Base-by-base conservation (phyloP, 495 filamentous ascomycete species). In the Lepidopterella palustris region DNA sequence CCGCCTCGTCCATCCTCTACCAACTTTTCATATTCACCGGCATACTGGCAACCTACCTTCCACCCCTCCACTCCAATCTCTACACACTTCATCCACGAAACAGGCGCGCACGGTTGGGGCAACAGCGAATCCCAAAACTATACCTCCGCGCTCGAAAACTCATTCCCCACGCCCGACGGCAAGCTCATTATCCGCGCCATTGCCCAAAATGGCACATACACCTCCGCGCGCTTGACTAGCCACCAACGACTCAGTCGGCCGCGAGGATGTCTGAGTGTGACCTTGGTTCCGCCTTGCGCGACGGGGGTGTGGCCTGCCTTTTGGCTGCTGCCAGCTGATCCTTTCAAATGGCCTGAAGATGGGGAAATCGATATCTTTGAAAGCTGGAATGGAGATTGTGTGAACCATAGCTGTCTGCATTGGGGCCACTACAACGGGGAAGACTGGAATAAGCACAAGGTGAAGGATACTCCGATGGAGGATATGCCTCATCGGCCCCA, bases 91-190 rank as follows among this genome's bases (percentile, higher is more conserved):
- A 67, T 68, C 28, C 71, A 74, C 32, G 72, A 77, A 48, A 69
- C 71, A n/a, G 76, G 76, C 5, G 68, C 63, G 9, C 69, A 74
- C 57, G 76, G 76, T 18, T 78, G 76, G 76, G 76, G 76, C 6
- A 78, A 78, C 57, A 70, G 71, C 45, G 76, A 78, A 61, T 62
- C 68, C 3, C 70, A 78, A 62, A 75, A 76, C 68, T 78, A 78
- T 62, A 72, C 70, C 11, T 53, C 58, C 23, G 28, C 55, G 18
- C 55, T 66, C 31, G 45, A 49, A 5, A 77, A 77, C 60, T 70
- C 67, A 55, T 78, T 78, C 67, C 67, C 70, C 66, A 74, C 70
- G 4, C 65, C 50, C 6, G 70, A 74, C 55, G 58, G 67, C 42
- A 65, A 71, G 42, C 72, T 78, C 3, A 66, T 78, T 11, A 49